These are phyloP conservation scores for Noccaea bulbosa DNA, from an alignment of 345 rosid genomes.

Conservation along the genomic window DNA sequence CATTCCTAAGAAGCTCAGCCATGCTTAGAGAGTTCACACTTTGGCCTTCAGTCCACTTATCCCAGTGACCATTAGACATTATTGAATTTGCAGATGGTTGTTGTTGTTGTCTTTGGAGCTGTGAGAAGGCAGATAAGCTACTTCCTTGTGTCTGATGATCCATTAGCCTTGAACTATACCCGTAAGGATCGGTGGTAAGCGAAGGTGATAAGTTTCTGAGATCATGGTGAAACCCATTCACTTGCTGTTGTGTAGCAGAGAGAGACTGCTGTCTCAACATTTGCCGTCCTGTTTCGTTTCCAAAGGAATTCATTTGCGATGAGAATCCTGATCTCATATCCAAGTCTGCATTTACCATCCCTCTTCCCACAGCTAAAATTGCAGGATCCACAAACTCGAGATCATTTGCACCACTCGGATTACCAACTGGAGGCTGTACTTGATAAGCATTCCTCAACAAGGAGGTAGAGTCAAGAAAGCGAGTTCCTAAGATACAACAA, in stretches of 20 bases:
- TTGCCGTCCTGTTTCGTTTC: conserved; percentile 67
- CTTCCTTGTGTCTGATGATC: conserved; percentile 60
- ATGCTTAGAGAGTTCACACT: conserved; percentile 56
- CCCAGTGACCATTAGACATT: conserved; percentile 76
- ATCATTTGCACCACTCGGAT: conserved; percentile 54
- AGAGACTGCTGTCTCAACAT: conserved; percentile 75
- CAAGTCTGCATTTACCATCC: conserved; percentile 57
- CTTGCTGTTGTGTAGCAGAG: conserved; percentile 42
- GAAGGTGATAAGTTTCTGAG: conserved; percentile 60
- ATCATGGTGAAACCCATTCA: conserved; percentile 53
- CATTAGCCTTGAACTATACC: conserved; percentile 64
- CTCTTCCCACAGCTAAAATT: conserved; percentile 94
- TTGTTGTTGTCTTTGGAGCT: conserved; percentile 60
- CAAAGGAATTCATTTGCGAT: conserved; percentile 55
- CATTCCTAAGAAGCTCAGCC: conserved; percentile 74
- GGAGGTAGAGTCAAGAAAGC: conserved; percentile 57
- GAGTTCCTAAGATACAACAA: conserved; percentile 54
- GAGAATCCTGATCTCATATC: conserved; percentile 63
- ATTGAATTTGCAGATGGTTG: conserved; percentile 61
- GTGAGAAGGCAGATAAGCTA: conserved; percentile 56
- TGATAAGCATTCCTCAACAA: conserved; percentile 62
- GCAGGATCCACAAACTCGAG: conserved; percentile 96
- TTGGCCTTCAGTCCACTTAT: conserved; percentile 74
- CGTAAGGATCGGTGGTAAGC: conserved; percentile 56
- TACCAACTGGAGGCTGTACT: conserved; percentile 47